Conservation (phyloP, 2,329 filamentous ascomycete species). For the Pseudogymnoascus pannorum region DNA sequence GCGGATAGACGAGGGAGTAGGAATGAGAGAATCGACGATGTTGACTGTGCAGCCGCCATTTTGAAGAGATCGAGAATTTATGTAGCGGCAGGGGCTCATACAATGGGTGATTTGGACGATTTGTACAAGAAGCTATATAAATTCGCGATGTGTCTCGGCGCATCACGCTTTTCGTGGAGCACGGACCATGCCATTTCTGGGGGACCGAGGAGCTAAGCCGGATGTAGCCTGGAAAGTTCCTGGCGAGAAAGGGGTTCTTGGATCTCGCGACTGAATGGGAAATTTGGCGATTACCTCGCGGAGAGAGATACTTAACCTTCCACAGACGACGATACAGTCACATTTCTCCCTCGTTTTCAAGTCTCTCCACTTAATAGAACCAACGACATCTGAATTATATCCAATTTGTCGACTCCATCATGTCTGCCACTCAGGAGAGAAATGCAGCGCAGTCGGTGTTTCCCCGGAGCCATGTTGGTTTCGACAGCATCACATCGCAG, state of each 20-base stretch:
- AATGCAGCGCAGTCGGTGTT: slow-evolving; percentile 44
- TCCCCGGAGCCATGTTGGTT: slow-evolving; percentile 97
- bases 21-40: slow-evolving; percentile 37
- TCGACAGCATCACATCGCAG: slow-evolving; percentile 99
- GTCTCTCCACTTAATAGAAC: not conserved
- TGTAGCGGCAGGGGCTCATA: not conserved
- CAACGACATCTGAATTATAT: not conserved
- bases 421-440: slow-evolving; percentile 29
- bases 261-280: slow-evolving; percentile 7
- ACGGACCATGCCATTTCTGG: slow-evolving; percentile 4
- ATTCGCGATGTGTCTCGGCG: slow-evolving; percentile 1
- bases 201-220: not conserved
- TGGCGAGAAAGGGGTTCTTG: slow-evolving; percentile 10
- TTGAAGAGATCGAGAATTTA: slow-evolving; percentile 16
- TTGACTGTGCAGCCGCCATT: slow-evolving; percentile 40
- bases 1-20: slow-evolving; percentile 50
- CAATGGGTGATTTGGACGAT: not conserved
- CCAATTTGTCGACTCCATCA: slow-evolving; percentile 15
- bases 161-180: slow-evolving; percentile 10
- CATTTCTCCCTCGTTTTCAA: slow-evolving; percentile 6
- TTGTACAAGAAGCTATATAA: slow-evolving; percentile 8
- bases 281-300: slow-evolving; percentile 10
- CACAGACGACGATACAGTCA: slow-evolving; percentile 1
- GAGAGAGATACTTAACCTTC: slow-evolving; percentile 9
- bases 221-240: slow-evolving; percentile 9